These are phyloP conservation scores for Puya raimondii DNA, from an alignment of 176 grass and related monocot genomes.

Conservation along the genomic window DNA sequence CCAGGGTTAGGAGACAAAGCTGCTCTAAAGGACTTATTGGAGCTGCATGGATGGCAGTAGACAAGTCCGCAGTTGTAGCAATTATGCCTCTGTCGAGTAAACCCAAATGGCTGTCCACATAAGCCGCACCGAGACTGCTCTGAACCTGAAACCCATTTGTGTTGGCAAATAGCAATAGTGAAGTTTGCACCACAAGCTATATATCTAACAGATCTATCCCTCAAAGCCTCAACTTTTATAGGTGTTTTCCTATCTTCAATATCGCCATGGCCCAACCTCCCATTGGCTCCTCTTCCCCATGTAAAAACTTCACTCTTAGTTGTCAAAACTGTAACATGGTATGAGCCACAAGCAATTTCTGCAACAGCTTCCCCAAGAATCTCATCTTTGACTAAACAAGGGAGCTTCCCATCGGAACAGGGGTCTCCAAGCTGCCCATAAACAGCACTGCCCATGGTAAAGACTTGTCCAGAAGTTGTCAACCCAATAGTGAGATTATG, in stretches of 20 bases:
- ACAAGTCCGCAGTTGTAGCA: constrained; percentile 93
- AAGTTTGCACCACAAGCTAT: constrained; percentile 89
- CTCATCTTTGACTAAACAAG: constrained; percentile 68
- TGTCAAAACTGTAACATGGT: constrained; percentile 89
- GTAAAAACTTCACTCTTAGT: constrained; percentile 79
- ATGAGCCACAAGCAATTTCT: constrained; percentile 89
- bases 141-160: constrained; percentile 59
- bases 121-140: constrained; percentile 74
- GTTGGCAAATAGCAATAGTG: constrained; percentile 83
- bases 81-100: constrained; percentile 85
- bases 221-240: constrained; percentile 70
- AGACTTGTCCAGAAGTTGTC: constrained; percentile 78
- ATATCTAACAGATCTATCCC: constrained; percentile 65
- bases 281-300: constrained; percentile 96
- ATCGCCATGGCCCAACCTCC: constrained; percentile 92
- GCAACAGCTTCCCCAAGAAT: constrained; percentile 57
- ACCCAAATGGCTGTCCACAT: constrained; percentile 85
- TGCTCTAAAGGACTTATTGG: constrained; percentile 63
- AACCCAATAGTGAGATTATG: constrained; percentile 84
- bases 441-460: constrained; percentile 83
- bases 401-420: constrained; percentile 68
- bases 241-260: constrained; percentile 84
- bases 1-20: constrained; percentile 68
- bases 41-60: constrained; percentile 74
- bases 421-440: constrained; percentile 97